Evolutionary conservation across 768 basidiomycete genomes (phyloP).

Genomic region (Panaeolus papilionaceus): DNA sequence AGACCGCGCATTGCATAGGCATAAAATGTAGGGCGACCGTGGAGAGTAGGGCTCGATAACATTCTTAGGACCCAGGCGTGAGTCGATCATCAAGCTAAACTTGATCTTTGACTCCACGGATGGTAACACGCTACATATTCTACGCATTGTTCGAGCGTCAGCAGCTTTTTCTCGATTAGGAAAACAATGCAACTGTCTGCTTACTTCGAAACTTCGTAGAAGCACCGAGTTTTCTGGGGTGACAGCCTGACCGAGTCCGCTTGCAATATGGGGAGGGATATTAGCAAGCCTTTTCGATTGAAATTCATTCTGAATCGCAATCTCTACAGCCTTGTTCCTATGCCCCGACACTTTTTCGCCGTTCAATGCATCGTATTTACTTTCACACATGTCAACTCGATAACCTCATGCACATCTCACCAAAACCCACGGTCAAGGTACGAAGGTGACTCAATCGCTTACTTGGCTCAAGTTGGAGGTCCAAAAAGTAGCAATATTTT

Average conservation of each 20-base stretch:
- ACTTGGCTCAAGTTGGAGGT: background rate
- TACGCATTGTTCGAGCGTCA: constrained; percentile 6
- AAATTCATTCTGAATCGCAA: background rate
- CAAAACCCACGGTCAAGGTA: constrained; percentile 1
- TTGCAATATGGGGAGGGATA: background rate
- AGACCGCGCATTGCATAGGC: constrained; percentile 1
- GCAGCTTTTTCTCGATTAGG: constrained; percentile 9
- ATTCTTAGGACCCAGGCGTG: background rate
- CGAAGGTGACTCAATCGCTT: background rate
- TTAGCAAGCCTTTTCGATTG: background rate
- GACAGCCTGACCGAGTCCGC: background rate
- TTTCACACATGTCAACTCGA: constrained; percentile 5
- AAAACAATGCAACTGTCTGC: constrained; percentile 12
- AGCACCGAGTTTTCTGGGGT: background rate
- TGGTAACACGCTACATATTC: background rate
- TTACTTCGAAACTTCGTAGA: background rate
- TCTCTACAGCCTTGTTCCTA: constrained; percentile 1
- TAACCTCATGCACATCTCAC: background rate
- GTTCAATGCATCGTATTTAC: background rate
- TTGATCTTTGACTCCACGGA: background rate
- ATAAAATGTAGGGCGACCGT: background rate
- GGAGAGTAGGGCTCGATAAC: background rate
- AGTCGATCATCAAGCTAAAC: constrained; percentile 5
- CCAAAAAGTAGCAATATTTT: background rate
- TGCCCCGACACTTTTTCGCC: background rate